Base-by-base conservation (phyloP, 148 eudicot species). In the Chenopodium quinoa region DNA sequence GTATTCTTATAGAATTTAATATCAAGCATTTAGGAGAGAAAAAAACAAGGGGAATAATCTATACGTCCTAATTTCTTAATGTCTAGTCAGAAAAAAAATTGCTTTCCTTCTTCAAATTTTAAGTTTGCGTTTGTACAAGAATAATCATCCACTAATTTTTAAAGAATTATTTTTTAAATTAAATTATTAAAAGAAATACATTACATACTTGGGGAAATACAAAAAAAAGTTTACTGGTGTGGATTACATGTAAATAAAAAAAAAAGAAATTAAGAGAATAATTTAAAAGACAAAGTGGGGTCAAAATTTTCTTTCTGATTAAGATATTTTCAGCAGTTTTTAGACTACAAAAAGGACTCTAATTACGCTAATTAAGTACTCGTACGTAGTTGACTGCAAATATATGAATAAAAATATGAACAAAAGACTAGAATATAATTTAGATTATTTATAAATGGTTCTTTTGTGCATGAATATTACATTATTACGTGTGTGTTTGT, bases 21-120 rank as follows among this genome's bases (percentile, higher is more conserved):
- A 68, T 68, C 72, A 34, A 70, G 48, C 46, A 5, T 70, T 70
- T 34, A 37, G 16, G n/a, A 17, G 27, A 0, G 0, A 32, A 37
- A 32, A n/a, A 31, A 69, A 79, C 67, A 54, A 71, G 22, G n/a
- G 4, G 62, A 73, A 52, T 78, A 80, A 80, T 80, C 78, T 65
- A 80, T 62, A 76, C 7, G 65, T 50, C 50, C 5, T 7, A 27
- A 27, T 27, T 27, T 27, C 27, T 27, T 27, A 27, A 7, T 66
- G 80, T 66, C 62, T 65, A 78, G 44, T 78, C 80, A 78, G 37
- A 47, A 65, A 62, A 40, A 34, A 78, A 22, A 27, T 37, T 23
- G 17, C 11, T 47, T n/a, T 9, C 31, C 25, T 47, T 73, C 2
- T 73, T 23, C 25, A n/a, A 22, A 34, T 5, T 17, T 63, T 47